Evolutionary conservation across 257 asterid genomes (phyloP), one percentile per base, ranked within the genome.

Genomic region (Handroanthus guayacan): DNA sequence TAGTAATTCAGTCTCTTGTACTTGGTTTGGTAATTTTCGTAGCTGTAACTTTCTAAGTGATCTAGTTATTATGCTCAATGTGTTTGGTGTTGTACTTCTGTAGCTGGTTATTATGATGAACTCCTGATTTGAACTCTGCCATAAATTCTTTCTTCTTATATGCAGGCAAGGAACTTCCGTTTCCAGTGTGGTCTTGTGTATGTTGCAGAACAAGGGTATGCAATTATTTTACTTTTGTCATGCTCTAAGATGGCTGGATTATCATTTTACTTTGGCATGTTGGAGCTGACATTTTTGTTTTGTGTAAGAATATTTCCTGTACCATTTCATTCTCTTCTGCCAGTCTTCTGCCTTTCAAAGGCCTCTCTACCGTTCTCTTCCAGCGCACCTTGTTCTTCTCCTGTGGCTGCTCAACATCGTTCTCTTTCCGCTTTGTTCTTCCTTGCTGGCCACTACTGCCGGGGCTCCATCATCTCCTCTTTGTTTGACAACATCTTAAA

Each of bases 131-230:
- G 20, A 25, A 55, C 60, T 39, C 39, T 66, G 20, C 52, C 69
- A 37, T 63, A 43, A 78, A 45, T 55, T 78, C 61, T 20, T 36
- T 62, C 47, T 67, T 82, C 62, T 70, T 83, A 36, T 60, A 66
- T 80, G 87, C 97, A 95, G 98, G 98, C 99, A 64, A 89, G 99
- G 84, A 95, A 95, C 84, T 95, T 95, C 76, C 95, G 98, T 37
- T 95, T 95, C 76, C 89, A 86, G 31, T 95, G 99, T 79, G 99
- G 97, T 81, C 96, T 93, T 82, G 99, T 95, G 50, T 95, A 95
- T 75, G 96, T 95, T 74, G 97, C 99, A 17, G 99, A 95, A 81
- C 94, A 88, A 83, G 99, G 99, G 99, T 95, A 85, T 78, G 82
- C 51, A 37, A 52, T 13, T 76, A 17, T 77, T 43, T 72, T 43